A percentile compares a stretch with the other conserved stretches of the same genome.
phyloP scores from a whole-genome alignment of 1,139 yeast genomes.

The Blastobotrys petasosporus region DNA sequence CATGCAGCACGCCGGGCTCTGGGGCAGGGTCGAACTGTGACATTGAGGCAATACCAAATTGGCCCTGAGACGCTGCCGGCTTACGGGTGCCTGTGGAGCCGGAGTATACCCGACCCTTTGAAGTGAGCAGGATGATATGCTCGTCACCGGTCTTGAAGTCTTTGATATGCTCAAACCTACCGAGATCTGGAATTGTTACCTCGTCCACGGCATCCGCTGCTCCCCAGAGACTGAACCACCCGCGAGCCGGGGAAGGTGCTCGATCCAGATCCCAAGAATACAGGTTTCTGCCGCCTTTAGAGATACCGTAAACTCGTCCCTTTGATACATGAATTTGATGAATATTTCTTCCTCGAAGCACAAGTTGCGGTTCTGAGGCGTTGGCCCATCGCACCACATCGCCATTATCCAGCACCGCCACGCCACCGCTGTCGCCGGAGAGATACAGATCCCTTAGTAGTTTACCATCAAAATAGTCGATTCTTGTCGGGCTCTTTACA shows the following conservation, averaged over 20 bases:
- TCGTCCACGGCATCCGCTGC: constrained; percentile 1
- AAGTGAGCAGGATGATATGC: constrained; percentile 60
- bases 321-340: constrained; percentile 46
- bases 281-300: constrained; percentile 39
- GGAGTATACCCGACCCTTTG: constrained; percentile 59
- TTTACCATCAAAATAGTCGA: constrained; percentile 58
- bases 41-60: constrained; percentile 69
- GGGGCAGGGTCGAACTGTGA: constrained; percentile 59
- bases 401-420: constrained; percentile 66
- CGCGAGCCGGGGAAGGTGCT: not conserved
- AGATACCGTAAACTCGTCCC: constrained; percentile 50
- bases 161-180: constrained; percentile 43
- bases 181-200: constrained; percentile 24
- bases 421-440: constrained; percentile 44
- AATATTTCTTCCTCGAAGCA: constrained; percentile 45
- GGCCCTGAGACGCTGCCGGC: constrained; percentile 52
- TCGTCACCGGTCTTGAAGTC: constrained; percentile 55
- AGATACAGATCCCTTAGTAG: constrained; percentile 54
- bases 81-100: constrained; percentile 46
- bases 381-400: constrained; percentile 58
- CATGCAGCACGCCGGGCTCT: constrained; percentile 36
- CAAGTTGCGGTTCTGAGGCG: constrained; percentile 30
- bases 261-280: constrained; percentile 19
- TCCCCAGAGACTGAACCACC: constrained; percentile 2
- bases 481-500: constrained; percentile 51